phyloP scores from a whole-genome alignment of 352 stramenopile species.

The Pythium monospermum region DNA sequence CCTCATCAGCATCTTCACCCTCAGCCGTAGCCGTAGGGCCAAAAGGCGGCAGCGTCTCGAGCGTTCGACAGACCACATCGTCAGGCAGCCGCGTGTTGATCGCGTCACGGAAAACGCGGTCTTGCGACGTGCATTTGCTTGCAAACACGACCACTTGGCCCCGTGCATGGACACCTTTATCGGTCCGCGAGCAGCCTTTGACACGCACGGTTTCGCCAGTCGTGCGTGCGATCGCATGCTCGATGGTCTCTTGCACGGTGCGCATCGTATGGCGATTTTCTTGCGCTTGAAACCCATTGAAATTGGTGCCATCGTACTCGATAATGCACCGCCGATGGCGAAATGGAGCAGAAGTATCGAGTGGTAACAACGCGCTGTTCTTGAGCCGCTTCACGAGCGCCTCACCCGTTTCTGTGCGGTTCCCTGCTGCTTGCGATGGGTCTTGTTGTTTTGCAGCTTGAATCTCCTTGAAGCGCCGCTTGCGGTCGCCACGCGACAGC shows the following conservation, averaged over 20 bases:
- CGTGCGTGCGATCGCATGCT: conserved; percentile 61
- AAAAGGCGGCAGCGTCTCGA: conserved; percentile 19
- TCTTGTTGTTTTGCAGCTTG: neutral
- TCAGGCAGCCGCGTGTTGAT: conserved; percentile 70
- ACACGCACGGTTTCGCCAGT: conserved; percentile 73
- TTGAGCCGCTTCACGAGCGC: conserved; percentile 14
- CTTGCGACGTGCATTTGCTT: conserved; percentile 47
- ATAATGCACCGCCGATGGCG: conserved; percentile 36
- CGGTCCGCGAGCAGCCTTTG: conserved; percentile 87
- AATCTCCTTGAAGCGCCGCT: conserved; percentile 13
- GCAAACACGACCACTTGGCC: conserved; percentile 90
- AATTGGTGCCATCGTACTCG: conserved; percentile 74
- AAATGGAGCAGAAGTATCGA: conserved; percentile 9
- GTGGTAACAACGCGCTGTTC: conserved; percentile 34
- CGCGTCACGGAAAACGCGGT: conserved; percentile 48
- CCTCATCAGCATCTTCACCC: neutral
- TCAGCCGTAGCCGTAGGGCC: too few relatives aligned
- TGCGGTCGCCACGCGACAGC: conserved; percentile 18
- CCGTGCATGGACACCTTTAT: conserved; percentile 89
- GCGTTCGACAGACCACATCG: conserved; percentile 44
- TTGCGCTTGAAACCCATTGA: conserved; percentile 81
- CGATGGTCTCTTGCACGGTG: conserved; percentile 70
- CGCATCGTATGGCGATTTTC: conserved; percentile 37
- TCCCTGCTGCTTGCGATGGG: neutral
- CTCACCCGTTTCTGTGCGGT: neutral